phyloP scores from a whole-genome alignment of 495 filamentous ascomycete species.

The Neurospora cerealis region DNA sequence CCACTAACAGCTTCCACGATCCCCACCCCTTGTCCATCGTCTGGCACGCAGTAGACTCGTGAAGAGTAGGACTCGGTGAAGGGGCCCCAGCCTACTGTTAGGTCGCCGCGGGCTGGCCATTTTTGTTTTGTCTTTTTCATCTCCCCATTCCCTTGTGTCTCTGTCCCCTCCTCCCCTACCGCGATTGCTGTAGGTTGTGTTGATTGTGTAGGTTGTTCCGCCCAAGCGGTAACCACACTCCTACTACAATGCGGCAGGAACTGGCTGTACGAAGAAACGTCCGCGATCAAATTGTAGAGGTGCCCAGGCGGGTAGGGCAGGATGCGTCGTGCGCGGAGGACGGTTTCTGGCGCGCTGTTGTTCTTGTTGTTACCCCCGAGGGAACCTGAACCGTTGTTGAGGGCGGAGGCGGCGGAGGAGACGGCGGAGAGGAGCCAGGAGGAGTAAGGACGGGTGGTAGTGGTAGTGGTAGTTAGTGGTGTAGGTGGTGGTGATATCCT shows the following conservation, averaged over 20 bases:
- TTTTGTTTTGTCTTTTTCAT: conserved; percentile 5
- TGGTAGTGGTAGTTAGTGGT: background rate
- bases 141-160: background rate
- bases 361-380: background rate
- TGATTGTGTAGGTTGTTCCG: background rate
- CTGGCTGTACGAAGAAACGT: conserved; percentile 65
- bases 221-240: conserved; percentile 57
- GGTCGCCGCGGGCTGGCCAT: conserved; percentile 64
- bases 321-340: conserved; percentile 61
- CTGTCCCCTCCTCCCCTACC: conserved; percentile 7
- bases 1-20: conserved; percentile 77
- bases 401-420: background rate
- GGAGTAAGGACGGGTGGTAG: background rate
- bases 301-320: conserved; percentile 62
- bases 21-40: conserved; percentile 14
- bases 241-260: conserved; percentile 82
- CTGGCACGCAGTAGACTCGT: conserved; percentile 61
- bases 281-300: conserved; percentile 75
- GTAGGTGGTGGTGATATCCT: background rate
- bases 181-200: conserved; percentile 1
- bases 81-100: conserved; percentile 75
- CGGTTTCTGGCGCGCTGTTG: conserved; percentile 7
- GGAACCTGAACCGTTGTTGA: background rate
- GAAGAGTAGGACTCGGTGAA: conserved; percentile 74
- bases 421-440: background rate